Conservation (phyloP, 1,284 basidiomycete genomes). For the Rhodotorula glutinis region DNA sequence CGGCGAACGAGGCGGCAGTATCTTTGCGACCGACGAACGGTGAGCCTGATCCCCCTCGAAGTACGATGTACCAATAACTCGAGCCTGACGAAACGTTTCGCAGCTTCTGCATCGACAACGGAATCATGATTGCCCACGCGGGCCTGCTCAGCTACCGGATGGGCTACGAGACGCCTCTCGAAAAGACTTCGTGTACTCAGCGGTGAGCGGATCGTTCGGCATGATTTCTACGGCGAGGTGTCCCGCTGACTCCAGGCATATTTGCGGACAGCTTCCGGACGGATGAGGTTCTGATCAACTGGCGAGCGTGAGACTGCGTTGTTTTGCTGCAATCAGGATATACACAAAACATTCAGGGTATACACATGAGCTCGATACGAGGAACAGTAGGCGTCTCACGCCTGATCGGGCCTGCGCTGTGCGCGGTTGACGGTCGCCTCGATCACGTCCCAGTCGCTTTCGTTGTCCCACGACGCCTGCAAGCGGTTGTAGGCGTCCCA, state of each 20-base stretch:
- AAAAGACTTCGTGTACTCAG: conserved; percentile 83
- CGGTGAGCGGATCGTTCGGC: conserved; percentile 41
- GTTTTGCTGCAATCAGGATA: not conserved
- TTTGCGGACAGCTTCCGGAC: conserved; percentile 70
- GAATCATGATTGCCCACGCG: conserved; percentile 99
- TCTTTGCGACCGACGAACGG: conserved; percentile 97
- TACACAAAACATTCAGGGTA: not conserved
- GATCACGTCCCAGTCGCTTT: conserved; percentile 57
- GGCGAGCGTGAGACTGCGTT: conserved; percentile 50
- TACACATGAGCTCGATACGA: not conserved
- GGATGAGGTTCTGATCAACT: conserved; percentile 82
- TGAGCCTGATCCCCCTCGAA: conserved; percentile 47
- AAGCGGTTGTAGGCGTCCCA: conserved; percentile 65
- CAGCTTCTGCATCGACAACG: conserved; percentile 98
- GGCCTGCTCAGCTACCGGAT: conserved; percentile 83
- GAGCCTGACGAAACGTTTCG: too few species aligned
- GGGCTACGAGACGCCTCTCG: conserved; percentile 76
- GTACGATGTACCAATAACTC: too few species aligned
- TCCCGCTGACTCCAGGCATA: too few species aligned
- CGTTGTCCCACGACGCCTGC: conserved; percentile 54
- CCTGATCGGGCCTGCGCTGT: not conserved
- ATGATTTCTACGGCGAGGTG: too few species aligned
- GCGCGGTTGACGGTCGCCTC: conserved; percentile 44
- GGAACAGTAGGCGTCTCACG: too few species aligned
- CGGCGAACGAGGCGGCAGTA: conserved; percentile 75